phyloP scores from a whole-genome alignment of 495 filamentous ascomycete genomes.

The Neurospora sp. region DNA sequence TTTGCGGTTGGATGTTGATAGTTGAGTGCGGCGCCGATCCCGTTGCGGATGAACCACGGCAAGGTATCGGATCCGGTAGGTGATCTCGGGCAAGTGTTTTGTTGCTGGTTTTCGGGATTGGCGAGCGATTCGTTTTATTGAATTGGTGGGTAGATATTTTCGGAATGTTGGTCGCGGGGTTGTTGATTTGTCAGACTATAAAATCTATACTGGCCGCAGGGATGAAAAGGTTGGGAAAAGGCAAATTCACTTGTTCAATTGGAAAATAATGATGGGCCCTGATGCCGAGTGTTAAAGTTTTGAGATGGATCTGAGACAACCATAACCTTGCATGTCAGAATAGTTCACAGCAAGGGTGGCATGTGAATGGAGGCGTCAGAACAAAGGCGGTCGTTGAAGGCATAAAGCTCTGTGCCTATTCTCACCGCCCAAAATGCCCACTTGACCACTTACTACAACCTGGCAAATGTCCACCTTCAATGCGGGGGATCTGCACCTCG shows the following conservation, averaged over 20 bases:
- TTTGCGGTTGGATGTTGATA: background rate
- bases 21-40: background rate
- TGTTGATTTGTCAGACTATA: background rate
- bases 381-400: conserved; percentile 2
- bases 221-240: background rate
- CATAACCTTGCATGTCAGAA: background rate
- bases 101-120: background rate
- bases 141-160: background rate
- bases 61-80: background rate
- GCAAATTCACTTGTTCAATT: background rate
- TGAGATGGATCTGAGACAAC: background rate
- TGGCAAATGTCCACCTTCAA: background rate
- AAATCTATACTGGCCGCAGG: background rate
- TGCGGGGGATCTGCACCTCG: background rate
- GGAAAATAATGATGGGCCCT: background rate
- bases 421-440: background rate
- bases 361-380: background rate
- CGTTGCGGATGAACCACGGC: background rate
- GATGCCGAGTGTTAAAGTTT: background rate
- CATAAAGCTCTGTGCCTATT: conserved; percentile 1
- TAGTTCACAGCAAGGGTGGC: background rate
- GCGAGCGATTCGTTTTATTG: background rate
- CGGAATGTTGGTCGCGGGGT: background rate
- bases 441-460: background rate
- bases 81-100: background rate